Conservation (phyloP, 495 filamentous ascomycete genomes). For the Neohortaea acidophila region DNA sequence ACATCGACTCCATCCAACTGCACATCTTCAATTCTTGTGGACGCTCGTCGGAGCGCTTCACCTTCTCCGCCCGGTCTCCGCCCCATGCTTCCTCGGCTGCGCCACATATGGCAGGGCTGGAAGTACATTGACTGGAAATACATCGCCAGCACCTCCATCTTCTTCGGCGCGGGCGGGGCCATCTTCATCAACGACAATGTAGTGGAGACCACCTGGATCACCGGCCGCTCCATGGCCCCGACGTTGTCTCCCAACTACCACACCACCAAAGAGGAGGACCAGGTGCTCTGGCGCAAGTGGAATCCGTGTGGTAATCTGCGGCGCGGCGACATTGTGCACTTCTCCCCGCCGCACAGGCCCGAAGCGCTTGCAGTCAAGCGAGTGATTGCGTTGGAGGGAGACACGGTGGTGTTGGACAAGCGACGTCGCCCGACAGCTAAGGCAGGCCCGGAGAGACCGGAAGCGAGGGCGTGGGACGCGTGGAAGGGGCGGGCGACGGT, state of each 20-base stretch:
- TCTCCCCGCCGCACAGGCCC: slow-evolving; percentile 22
- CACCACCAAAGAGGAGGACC: slow-evolving; percentile 15
- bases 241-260: slow-evolving; percentile 22
- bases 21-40: too few relatives aligned
- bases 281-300: slow-evolving; percentile 13
- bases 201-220: slow-evolving; percentile 13
- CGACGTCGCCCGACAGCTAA: slow-evolving; percentile 6
- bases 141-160: neutral
- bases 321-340: slow-evolving; percentile 24
- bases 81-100: too few relatives aligned
- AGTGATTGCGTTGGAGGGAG: slow-evolving; percentile 23
- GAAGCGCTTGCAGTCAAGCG: slow-evolving; percentile 23
- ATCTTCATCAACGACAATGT: slow-evolving; percentile 20
- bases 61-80: too few relatives aligned
- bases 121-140: too few relatives aligned
- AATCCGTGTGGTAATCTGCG: slow-evolving; percentile 1
- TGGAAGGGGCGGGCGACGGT: slow-evolving; percentile 14
- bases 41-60: too few relatives aligned
- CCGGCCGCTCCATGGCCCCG: slow-evolving; percentile 24
- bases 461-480: slow-evolving; percentile 9
- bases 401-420: slow-evolving; percentile 18
- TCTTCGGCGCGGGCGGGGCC: slow-evolving; percentile 3
- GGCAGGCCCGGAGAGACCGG: slow-evolving; percentile 9
- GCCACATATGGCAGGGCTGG: too few relatives aligned
- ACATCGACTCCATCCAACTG: too few relatives aligned